phyloP scores from a whole-genome alignment of 805 yeast species.

The Pichia deserticola region DNA sequence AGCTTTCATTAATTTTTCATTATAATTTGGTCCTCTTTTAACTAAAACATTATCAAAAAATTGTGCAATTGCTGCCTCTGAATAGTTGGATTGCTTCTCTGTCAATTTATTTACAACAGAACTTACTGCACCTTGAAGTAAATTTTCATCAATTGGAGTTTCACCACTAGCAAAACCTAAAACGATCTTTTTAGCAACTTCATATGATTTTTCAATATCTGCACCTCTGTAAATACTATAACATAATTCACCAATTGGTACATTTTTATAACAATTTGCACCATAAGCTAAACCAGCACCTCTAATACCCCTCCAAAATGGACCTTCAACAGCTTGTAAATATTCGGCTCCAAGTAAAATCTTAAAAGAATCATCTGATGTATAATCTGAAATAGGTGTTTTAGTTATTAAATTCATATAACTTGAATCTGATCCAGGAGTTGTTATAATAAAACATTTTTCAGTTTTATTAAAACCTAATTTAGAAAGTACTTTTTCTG shows the following conservation, averaged over 20 bases:
- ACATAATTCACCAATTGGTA: slow-evolving; percentile 60
- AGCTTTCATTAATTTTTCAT: slow-evolving; percentile 41
- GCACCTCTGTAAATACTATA: slow-evolving; percentile 76
- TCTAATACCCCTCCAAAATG: slow-evolving; percentile 92
- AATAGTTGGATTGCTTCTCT: slow-evolving; percentile 53
- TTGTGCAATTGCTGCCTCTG: slow-evolving; percentile 58
- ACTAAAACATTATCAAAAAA: slow-evolving; percentile 59
- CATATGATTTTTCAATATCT: slow-evolving; percentile 58
- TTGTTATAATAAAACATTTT: slow-evolving; percentile 55
- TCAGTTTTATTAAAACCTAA: slow-evolving; percentile 46
- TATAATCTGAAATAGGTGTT: slow-evolving; percentile 46
- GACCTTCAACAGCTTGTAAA: slow-evolving; percentile 87
- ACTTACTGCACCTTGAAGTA: slow-evolving; percentile 68
- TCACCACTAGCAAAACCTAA: slow-evolving; percentile 50
- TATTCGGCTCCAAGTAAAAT: slow-evolving; percentile 68
- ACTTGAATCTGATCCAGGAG: slow-evolving; percentile 82
- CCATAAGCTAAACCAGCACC: slow-evolving; percentile 95
- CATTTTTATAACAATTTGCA: slow-evolving; percentile 49
- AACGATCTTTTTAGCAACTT: slow-evolving; percentile 59
- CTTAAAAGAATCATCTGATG: slow-evolving; percentile 56
- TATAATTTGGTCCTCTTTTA: slow-evolving; percentile 64
- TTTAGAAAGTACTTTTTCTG: slow-evolving; percentile 45
- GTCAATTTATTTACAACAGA: slow-evolving; percentile 70
- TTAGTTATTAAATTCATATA: slow-evolving; percentile 53
- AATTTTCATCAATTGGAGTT: slow-evolving; percentile 45